Percentiles rank a stretch among this genome's conserved stretches.
Evolutionary conservation across 2,329 filamentous ascomycete species (phyloP).

Genomic region (Xylaria sp.): DNA sequence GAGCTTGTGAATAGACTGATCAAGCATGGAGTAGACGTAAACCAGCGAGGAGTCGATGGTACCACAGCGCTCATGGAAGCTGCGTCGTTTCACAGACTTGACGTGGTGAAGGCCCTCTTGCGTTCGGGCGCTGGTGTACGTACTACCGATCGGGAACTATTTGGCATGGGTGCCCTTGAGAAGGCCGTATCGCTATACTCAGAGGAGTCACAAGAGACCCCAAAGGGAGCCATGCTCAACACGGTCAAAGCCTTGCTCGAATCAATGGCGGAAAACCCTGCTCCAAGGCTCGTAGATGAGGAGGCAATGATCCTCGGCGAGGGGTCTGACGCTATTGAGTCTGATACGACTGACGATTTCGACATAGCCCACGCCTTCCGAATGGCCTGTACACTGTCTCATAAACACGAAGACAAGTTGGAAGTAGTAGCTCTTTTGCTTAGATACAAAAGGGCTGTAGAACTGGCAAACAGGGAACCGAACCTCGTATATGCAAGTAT

Average conservation of each 20-base stretch:
- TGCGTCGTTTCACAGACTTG: conserved; percentile 14
- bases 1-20: conserved; percentile 19
- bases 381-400: neutral
- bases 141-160: neutral
- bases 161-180: neutral
- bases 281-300: neutral
- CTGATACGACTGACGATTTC: neutral
- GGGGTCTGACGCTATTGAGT: neutral
- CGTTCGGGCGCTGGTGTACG: conserved; percentile 11
- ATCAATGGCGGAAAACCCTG: conserved; percentile 5
- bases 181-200: neutral
- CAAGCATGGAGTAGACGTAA: conserved; percentile 12
- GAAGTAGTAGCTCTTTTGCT: conserved; percentile 16
- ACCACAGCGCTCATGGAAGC: conserved; percentile 9
- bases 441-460: neutral
- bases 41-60: neutral
- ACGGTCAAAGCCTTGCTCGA: conserved; percentile 12
- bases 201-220: neutral
- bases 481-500: conserved; percentile 2
- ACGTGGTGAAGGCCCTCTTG: conserved; percentile 13
- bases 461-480: neutral
- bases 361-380: conserved; percentile 8
- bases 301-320: too few relatives aligned
- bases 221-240: conserved; percentile 12
- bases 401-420: conserved; percentile 10